Percentiles rank a stretch among this genome's conserved stretches.
These are phyloP conservation scores for Rossbeevera mucosa DNA, from an alignment of 768 basidiomycete species.

Conservation along the genomic window DNA sequence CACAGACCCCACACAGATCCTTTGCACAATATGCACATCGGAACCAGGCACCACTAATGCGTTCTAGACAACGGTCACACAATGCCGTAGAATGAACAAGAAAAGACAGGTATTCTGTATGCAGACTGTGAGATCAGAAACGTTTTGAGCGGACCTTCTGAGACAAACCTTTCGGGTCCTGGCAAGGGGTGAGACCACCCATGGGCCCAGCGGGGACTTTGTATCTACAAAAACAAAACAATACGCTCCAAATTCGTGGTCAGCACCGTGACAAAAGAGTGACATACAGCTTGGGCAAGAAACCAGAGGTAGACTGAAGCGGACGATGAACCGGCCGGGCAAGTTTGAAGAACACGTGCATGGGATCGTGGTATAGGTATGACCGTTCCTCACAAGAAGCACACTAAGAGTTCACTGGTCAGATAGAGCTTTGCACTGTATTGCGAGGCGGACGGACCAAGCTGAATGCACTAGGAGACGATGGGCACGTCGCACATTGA, in stretches of 20 bases:
- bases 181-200: conserved; percentile 32
- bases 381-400: conserved; percentile 73
- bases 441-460: conserved; percentile 44
- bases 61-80: conserved; percentile 83
- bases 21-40: conserved; percentile 83
- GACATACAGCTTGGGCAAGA: conserved; percentile 66
- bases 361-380: conserved; percentile 74
- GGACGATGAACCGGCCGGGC: conserved; percentile 69
- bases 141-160: neutral
- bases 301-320: conserved; percentile 48
- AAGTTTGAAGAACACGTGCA: conserved; percentile 86
- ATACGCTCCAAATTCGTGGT: conserved; percentile 7
- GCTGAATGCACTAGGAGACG: conserved; percentile 63
- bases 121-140: neutral
- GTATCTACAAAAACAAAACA: conserved; percentile 44
- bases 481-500: conserved; percentile 89
- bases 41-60: conserved; percentile 86
- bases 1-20: conserved; percentile 85
- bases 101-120: conserved; percentile 55
- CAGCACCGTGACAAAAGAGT: neutral
- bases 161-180: conserved; percentile 53
- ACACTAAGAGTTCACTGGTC: conserved; percentile 48
- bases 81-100: conserved; percentile 64
- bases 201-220: conserved; percentile 56
- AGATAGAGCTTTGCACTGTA: neutral